Evolutionary conservation across 768 basidiomycete species (phyloP).

Genomic region (Termitomyces titanicus): DNA sequence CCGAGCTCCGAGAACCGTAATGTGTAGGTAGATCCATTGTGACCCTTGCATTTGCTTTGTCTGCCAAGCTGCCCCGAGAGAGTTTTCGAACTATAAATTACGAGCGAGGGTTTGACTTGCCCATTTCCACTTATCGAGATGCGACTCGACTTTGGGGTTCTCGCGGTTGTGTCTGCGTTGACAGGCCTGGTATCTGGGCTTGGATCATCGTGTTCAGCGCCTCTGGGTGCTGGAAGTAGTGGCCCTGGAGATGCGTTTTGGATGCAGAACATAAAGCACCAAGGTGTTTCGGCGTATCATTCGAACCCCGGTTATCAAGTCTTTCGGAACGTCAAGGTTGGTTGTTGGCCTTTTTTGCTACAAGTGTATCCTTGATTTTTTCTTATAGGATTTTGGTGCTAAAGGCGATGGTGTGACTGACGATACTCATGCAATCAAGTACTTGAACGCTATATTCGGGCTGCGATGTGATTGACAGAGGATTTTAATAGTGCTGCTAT

Average conservation of each 20-base stretch:
- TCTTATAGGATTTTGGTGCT: slow-evolving; percentile 34
- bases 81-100: neutral
- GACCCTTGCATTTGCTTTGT: neutral
- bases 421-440: slow-evolving; percentile 78
- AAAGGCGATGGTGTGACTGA: slow-evolving; percentile 66
- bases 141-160: neutral
- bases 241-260: slow-evolving; percentile 59
- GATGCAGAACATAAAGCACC: slow-evolving; percentile 70
- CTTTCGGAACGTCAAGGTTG: slow-evolving; percentile 71
- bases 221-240: slow-evolving; percentile 50
- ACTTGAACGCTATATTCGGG: slow-evolving; percentile 12
- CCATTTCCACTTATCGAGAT: neutral
- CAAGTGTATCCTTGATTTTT: neutral
- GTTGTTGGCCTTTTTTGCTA: neutral
- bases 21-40: neutral
- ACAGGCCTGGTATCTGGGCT: slow-evolving; percentile 24
- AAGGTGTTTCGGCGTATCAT: slow-evolving; percentile 67
- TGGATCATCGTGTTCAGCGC: slow-evolving; percentile 40
- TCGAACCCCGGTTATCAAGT: slow-evolving; percentile 57
- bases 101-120: neutral
- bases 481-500: slow-evolving; percentile 54
- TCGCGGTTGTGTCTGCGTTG: neutral
- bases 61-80: neutral
- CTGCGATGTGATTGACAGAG: neutral
- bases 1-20: neutral